Evolutionary conservation across 495 filamentous ascomycete genomes (phyloP).

Genomic region (Diplogelasinospora grovesii): DNA sequence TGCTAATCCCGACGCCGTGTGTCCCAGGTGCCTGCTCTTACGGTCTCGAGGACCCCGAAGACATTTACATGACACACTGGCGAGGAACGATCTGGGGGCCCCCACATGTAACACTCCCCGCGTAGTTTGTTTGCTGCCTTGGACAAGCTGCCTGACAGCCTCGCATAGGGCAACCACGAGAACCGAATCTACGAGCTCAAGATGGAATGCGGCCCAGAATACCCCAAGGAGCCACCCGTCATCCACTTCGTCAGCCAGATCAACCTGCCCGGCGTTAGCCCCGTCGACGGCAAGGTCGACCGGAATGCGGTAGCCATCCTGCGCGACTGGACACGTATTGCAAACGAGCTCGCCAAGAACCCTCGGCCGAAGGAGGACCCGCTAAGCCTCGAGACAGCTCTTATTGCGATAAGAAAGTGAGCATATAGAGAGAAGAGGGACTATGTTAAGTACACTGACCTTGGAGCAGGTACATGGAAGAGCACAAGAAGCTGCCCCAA

Average conservation of each 20-base stretch:
- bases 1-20: too few species aligned
- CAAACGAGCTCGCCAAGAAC: conserved; percentile 65
- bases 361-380: conserved; percentile 31
- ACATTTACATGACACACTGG: conserved; percentile 97
- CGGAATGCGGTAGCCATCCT: conserved; percentile 74
- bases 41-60: conserved; percentile 88
- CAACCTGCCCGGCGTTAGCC: conserved; percentile 90
- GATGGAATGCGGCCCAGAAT: conserved; percentile 88
- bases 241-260: conserved; percentile 89
- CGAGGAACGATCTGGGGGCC: conserved; percentile 95
- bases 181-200: conserved; percentile 98
- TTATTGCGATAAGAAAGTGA: conserved; percentile 25
- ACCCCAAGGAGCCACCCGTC: conserved; percentile 80
- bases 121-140: not conserved
- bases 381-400: conserved; percentile 50
- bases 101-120: conserved; percentile 63
- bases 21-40: conserved; percentile 98
- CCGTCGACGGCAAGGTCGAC: conserved; percentile 75
- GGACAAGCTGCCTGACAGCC: conserved; percentile 8
- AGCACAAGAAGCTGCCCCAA: conserved; percentile 92
- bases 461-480: conserved; percentile 78
- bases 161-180: conserved; percentile 78
- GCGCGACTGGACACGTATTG: conserved; percentile 78
- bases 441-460: conserved; percentile 24
- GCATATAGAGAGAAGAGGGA: not conserved